A percentile compares a stretch with the other conserved stretches of the same genome.
These are phyloP conservation scores for Teunomyces funiuensis DNA, from an alignment of 805 yeast species.

Conservation along the genomic window DNA sequence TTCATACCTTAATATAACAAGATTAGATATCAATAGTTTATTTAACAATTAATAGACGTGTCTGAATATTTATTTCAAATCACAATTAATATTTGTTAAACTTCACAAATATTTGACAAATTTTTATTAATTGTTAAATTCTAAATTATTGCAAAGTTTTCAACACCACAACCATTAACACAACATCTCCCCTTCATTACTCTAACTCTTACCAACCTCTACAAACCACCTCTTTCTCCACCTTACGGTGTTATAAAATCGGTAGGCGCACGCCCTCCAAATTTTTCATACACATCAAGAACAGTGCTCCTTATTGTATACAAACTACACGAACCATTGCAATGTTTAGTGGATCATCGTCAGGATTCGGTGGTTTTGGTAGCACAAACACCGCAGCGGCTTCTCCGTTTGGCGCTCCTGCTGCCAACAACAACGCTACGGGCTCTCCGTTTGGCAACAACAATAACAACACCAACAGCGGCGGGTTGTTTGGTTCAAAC, in stretches of 20 bases:
- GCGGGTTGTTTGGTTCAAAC: conserved; percentile 22
- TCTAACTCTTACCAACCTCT: background rate
- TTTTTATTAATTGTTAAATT: no score
- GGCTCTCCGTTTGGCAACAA: conserved; percentile 20
- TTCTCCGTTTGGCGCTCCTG: conserved; percentile 37
- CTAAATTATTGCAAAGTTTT: background rate
- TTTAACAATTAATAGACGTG: no score
- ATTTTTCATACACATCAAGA: conserved; percentile 3
- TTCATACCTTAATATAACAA: no score
- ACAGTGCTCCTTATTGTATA: background rate
- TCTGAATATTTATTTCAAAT: no score
- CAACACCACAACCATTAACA: background rate
- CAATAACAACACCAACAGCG: conserved; percentile 12
- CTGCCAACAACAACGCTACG: conserved; percentile 15
- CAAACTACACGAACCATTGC: background rate
- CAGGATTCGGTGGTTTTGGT: conserved; percentile 52
- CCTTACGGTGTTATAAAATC: background rate
- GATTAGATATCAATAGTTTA: no score
- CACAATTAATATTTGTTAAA: no score
- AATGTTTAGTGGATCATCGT: conserved; percentile 50
- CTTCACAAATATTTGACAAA: no score
- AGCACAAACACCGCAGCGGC: conserved; percentile 20
- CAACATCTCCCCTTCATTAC: background rate
- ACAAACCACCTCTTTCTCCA: background rate
- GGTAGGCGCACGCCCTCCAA: conserved; percentile 3